Conservation (phyloP, 78 protist genomes). For the Parvularia atlantis region DNA sequence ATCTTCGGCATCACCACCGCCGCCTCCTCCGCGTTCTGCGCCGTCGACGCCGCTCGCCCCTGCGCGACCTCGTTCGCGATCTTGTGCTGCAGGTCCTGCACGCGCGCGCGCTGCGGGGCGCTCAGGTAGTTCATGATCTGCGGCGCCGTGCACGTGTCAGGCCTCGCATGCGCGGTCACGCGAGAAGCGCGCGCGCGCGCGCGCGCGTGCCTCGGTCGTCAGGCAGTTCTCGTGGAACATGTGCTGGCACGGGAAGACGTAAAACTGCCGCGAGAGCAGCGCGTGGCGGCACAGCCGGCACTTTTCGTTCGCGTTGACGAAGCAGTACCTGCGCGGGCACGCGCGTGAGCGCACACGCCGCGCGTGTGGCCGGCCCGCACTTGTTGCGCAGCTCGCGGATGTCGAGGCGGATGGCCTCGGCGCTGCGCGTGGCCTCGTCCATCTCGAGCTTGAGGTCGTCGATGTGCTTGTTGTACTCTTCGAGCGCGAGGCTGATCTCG, state of each 20-base stretch:
- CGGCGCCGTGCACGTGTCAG: no score
- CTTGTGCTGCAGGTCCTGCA: background rate
- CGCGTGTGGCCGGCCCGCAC: background rate
- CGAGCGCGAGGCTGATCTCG: conserved; percentile 70
- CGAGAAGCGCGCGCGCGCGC: background rate
- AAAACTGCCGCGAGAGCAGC: conserved; percentile 52
- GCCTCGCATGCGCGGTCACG: background rate
- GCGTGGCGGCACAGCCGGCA: conserved; percentile 66
- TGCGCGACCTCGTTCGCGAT: background rate
- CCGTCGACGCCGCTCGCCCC: background rate
- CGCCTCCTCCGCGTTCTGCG: background rate
- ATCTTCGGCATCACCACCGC: background rate
- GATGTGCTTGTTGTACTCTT: conserved; percentile 67
- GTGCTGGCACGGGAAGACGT: conserved; percentile 83
- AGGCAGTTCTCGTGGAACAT: conserved; percentile 77
- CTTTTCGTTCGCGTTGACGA: conserved; percentile 39
- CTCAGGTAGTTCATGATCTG: conserved; percentile 16
- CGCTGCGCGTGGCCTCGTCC: conserved; percentile 73
- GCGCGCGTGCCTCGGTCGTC: conserved; percentile 26
- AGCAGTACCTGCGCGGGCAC: conserved; percentile 28
- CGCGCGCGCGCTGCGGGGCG: background rate
- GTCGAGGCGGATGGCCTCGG: conserved; percentile 70
- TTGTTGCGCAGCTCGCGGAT: conserved; percentile 63
- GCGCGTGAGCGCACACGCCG: background rate
- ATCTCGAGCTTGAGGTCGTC: conserved; percentile 66